These are phyloP conservation scores for Syzygium grande DNA, from an alignment of 345 rosid genomes.

Conservation along the genomic window DNA sequence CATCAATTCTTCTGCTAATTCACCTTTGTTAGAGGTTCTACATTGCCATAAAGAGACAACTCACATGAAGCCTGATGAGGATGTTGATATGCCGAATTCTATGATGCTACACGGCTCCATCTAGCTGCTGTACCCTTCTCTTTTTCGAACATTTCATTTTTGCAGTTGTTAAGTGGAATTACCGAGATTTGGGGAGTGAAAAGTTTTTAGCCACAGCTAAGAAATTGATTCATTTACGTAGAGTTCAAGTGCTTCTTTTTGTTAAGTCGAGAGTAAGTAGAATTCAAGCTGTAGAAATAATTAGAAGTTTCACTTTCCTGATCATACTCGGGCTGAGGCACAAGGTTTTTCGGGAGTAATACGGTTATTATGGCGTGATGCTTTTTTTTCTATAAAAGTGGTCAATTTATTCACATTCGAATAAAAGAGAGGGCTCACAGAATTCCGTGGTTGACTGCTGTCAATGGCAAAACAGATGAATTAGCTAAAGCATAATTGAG, in stretches of 20 bases:
- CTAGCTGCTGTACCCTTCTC: background rate
- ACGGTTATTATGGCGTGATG: background rate
- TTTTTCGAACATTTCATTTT: background rate
- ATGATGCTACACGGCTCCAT: background rate
- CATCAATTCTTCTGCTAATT: background rate
- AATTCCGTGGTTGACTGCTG: background rate
- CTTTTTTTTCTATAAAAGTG: background rate
- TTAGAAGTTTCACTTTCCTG: background rate
- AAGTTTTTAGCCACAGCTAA: background rate
- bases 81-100: background rate
- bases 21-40: background rate
- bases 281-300: background rate
- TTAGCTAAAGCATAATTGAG: background rate
- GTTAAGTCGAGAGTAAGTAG: background rate
- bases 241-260: background rate
- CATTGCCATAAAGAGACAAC: background rate
- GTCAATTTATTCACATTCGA: background rate
- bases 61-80: background rate
- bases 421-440: background rate
- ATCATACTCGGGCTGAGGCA: background rate
- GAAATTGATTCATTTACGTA: background rate
- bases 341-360: background rate
- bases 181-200: fast-evolving
- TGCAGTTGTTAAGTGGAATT: background rate
- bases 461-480: background rate